A percentile compares a stretch with the other conserved stretches of the same genome.
phyloP scores from a whole-genome alignment of 139 green algal species.

The Pleodorina starrii region DNA sequence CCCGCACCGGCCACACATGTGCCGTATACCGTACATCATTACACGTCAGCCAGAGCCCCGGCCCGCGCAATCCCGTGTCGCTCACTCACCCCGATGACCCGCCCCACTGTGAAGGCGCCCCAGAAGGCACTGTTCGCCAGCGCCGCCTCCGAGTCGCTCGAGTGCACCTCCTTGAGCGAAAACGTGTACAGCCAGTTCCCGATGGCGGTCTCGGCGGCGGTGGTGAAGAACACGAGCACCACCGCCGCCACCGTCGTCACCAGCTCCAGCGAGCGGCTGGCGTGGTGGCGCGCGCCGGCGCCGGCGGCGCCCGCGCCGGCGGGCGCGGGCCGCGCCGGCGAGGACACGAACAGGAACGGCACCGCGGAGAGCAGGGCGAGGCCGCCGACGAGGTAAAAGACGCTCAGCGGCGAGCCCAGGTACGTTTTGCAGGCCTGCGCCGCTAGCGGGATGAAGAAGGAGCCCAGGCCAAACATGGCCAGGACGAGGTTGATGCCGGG shows the following conservation, averaged over 20 bases:
- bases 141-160: constrained; percentile 47
- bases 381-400: constrained; percentile 55
- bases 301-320: background rate
- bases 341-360: constrained; percentile 65
- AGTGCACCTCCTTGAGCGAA: constrained; percentile 28
- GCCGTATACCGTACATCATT: too few species aligned
- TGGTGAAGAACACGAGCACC: constrained; percentile 65
- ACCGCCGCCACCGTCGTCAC: constrained; percentile 40
- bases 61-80: too few species aligned
- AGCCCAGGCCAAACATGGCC: constrained; percentile 68
- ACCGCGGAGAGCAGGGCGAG: constrained; percentile 39
- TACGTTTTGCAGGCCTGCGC: constrained; percentile 57
- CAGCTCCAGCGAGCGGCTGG: constrained; percentile 39
- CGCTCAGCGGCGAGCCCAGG: constrained; percentile 35
- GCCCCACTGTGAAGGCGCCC: constrained; percentile 60
- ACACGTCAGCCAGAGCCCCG: too few species aligned
- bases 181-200: constrained; percentile 68
- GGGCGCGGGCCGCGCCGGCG: constrained; percentile 25
- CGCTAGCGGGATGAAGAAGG: constrained; percentile 64
- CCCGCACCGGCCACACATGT: too few species aligned
- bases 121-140: constrained; percentile 59
- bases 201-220: constrained; percentile 62
- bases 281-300: constrained; percentile 18
- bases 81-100: constrained; percentile 59
- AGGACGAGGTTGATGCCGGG: constrained; percentile 63